Evolutionary conservation across 2,329 filamentous ascomycete species (phyloP).

Genomic region (Fusarium caatingaense): DNA sequence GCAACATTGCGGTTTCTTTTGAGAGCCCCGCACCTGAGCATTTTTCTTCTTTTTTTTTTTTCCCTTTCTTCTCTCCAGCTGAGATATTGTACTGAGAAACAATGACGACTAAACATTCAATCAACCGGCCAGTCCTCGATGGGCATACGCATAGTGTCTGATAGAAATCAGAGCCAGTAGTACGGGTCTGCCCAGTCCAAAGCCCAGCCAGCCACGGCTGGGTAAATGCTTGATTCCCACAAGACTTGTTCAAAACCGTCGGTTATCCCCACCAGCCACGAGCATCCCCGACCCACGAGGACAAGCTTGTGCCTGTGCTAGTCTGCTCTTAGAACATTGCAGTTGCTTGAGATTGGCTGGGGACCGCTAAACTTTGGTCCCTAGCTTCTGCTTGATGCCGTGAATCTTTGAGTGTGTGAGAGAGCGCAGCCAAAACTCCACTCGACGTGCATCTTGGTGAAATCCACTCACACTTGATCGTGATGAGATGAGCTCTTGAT

Average conservation of each 20-base stretch:
- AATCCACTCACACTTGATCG: constrained; percentile 43
- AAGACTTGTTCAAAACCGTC: constrained; percentile 26
- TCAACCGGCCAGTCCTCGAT: neutral
- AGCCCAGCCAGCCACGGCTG: constrained; percentile 9
- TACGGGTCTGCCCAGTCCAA: constrained; percentile 15
- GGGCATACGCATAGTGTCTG: neutral
- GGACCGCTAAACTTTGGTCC: constrained; percentile 37
- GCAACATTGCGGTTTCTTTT: constrained; percentile 37
- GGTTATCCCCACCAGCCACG: constrained; percentile 39
- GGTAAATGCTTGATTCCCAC: constrained; percentile 29
- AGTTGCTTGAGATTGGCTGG: constrained; percentile 34
- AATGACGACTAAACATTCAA: neutral
- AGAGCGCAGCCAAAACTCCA: constrained; percentile 29
- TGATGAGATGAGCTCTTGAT: constrained; percentile 31
- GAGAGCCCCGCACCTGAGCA: constrained; percentile 22
- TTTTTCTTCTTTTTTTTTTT: neutral
- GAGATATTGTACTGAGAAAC: neutral
- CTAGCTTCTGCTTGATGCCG: constrained; percentile 30
- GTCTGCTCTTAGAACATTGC: constrained; percentile 18
- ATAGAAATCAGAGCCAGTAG: constrained; percentile 9
- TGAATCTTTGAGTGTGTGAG: constrained; percentile 28
- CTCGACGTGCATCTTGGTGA: constrained; percentile 11
- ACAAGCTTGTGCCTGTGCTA: constrained; percentile 33
- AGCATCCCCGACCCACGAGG: constrained; percentile 26
- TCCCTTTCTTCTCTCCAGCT: neutral